These are phyloP conservation scores for Nepenthes mirabilis DNA, from an alignment of 148 eudicot species.

Conservation along the genomic window DNA sequence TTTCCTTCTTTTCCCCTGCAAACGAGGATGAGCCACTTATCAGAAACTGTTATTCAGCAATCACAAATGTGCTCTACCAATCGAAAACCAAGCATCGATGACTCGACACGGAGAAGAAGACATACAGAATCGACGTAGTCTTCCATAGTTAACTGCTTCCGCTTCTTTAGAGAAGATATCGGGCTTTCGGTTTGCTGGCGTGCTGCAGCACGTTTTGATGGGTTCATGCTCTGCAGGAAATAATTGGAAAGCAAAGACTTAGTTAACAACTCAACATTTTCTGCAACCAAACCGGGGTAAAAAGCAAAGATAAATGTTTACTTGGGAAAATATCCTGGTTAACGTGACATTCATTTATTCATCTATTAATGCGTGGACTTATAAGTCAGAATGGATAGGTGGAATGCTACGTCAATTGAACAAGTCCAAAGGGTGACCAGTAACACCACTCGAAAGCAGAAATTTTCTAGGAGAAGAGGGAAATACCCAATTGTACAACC, in stretches of 20 bases:
- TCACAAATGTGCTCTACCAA: neutral
- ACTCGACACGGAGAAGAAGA: neutral
- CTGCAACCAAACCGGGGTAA: neutral
- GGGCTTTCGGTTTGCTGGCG: conserved; percentile 76
- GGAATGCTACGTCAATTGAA: no score
- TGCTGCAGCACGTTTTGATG: conserved; percentile 57
- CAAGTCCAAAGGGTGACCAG: no score
- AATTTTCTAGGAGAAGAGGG: no score
- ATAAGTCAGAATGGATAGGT: no score
- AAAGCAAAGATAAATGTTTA: neutral
- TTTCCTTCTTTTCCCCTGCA: conserved; percentile 55
- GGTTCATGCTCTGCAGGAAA: conserved; percentile 38
- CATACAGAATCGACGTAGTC: conserved; percentile 52
- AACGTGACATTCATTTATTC: no score
- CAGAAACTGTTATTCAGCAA: conserved; percentile 2
- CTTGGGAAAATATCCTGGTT: no score
- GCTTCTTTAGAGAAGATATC: conserved; percentile 42
- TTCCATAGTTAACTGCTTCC: conserved; percentile 59
- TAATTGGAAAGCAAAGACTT: neutral
- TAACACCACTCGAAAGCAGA: no score
- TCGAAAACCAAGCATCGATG: neutral
- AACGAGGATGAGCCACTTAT: neutral
- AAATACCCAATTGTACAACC: no score
- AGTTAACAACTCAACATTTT: neutral
- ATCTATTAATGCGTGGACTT: no score